Base-by-base conservation (phyloP, 2,329 filamentous ascomycete species). In the Fusarium pseudocircinatum region DNA sequence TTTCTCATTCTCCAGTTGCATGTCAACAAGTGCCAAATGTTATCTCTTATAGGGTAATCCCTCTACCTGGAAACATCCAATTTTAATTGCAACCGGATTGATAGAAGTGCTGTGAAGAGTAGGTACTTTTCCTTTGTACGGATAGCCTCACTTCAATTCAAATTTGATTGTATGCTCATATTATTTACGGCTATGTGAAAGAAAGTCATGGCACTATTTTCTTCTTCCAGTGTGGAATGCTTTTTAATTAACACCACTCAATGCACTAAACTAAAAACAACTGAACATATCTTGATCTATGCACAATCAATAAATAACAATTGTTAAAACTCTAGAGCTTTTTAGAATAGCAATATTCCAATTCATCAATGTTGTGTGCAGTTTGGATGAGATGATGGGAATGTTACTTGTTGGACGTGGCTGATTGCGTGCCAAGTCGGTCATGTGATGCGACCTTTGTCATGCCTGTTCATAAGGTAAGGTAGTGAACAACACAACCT, bases 391-490 rank as follows among this genome's bases (percentile, higher is more conserved):
- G 22, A 20, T 36, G 8, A 26, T 30, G 32, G 32, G 32, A 26
- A 6, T 37, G 12, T 6, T 44, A n/a, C 18, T 36, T 42, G 26
- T 30, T 52, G 26, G 26, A 26, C n/a, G 32, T 50, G 56, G 6
- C 32, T 34, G 57, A 56, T 24, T 37, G 40, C 16, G 49, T 37
- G 22, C 30, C 20, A n/a, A 47, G 22, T 24, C n/a, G 40, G 59
- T 69, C 67, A 69, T 69, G 67, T 69, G 67, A 69, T 63, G 9
- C 39, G 22, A 37, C 16, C 20, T 43, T 47, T 49, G 28, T 59
- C 28, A 20, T 40, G 52, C 34, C 14, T 36, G 30, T 13, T 52
- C 16, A 18, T 11, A 39, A 6, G 53, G 28, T n/a, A n/a, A n/a
- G n/a, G n/a, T n/a, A n/a, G n/a, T n/a, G 26, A 52, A 60, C 30